These are phyloP conservation scores for Rubus idaeus DNA, from an alignment of 306 rosid species.

Conservation along the genomic window DNA sequence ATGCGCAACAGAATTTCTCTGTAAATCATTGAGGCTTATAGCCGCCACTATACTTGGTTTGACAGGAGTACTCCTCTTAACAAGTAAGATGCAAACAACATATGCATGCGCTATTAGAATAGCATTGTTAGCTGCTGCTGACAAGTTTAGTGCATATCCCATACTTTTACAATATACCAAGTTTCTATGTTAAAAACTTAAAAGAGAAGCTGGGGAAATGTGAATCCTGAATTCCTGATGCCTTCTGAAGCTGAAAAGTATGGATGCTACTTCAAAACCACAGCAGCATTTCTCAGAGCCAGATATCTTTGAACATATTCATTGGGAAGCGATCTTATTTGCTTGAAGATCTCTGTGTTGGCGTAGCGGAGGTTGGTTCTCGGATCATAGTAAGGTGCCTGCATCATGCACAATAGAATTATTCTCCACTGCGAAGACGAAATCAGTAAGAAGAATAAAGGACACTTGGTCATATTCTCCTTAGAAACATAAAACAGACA, in stretches of 20 bases:
- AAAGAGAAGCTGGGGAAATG: not conserved
- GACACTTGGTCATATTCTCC: not conserved
- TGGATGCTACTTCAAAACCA: conserved; percentile 58
- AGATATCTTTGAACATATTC: conserved; percentile 86
- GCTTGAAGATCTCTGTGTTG: conserved; percentile 79
- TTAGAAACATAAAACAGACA: not conserved
- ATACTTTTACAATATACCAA: not conserved
- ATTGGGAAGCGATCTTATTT: conserved; percentile 72
- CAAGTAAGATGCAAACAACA: conserved; percentile 2
- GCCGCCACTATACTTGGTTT: not conserved
- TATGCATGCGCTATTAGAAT: not conserved
- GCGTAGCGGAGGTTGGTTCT: conserved; percentile 87
- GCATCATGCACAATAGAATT: conserved; percentile 27
- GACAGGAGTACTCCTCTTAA: not conserved
- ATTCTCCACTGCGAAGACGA: not conserved
- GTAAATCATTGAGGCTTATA: not conserved
- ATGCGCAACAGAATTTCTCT: not conserved
- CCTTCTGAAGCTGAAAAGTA: conserved; percentile 2
- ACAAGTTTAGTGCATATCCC: not conserved
- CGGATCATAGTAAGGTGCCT: conserved; percentile 94
- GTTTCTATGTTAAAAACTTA: not conserved
- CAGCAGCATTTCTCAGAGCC: conserved; percentile 78
- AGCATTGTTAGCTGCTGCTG: not conserved
- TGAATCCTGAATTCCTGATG: not conserved
- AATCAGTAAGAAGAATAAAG: not conserved